Base-by-base conservation (phyloP, 148 eudicot genomes). In the Dianthus caryophyllus region DNA sequence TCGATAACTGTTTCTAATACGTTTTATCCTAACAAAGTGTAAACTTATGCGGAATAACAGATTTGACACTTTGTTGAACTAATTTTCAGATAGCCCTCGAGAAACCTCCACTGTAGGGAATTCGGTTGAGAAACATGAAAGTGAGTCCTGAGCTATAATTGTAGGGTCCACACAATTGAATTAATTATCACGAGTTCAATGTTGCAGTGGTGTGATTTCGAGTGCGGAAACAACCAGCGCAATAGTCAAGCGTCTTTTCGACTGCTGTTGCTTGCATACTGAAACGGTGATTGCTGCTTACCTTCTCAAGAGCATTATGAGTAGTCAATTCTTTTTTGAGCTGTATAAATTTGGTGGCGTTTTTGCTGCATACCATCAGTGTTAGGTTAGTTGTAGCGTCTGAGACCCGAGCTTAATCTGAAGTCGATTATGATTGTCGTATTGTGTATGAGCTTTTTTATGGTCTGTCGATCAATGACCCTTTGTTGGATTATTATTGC, bases 31-130 rank as follows among this genome's bases (percentile, higher is more conserved):
- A 22, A 53, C 25, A 60, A 60, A n/a, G 5, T 58, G 11, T 59
- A n/a, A 9, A 31, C n/a, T 17, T 38, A 20, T 38, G 47, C 8
- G 8, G 39, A 2, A 8, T 33, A 60, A 60, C 47, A n/a, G 38
- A 46, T 63, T 18, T 71, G 26, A 71, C n/a, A 38, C 38, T 25
- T 61, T 24, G 36, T 48, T 63, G 48, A 67, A 72, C 72, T 52
- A 63, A 54, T 33, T 66, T 64, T 49, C 73, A 79, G 88, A 75
- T 73, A 18, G 67, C 11, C 55, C 21, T 73, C 54, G 75, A 75
- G 90, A 85, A 74, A 50, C 79, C 11, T 56, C 84, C 2, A 16
- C 78, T 43, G 73, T 54, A 21, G 38, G 48, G 6, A 71, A 78
- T 64, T 66, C 77, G 24, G 31, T 57, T 29, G 75, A 66, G 68